Evolutionary conservation across 768 basidiomycete genomes (phyloP).

Genomic region (Termitomyces heimii): DNA sequence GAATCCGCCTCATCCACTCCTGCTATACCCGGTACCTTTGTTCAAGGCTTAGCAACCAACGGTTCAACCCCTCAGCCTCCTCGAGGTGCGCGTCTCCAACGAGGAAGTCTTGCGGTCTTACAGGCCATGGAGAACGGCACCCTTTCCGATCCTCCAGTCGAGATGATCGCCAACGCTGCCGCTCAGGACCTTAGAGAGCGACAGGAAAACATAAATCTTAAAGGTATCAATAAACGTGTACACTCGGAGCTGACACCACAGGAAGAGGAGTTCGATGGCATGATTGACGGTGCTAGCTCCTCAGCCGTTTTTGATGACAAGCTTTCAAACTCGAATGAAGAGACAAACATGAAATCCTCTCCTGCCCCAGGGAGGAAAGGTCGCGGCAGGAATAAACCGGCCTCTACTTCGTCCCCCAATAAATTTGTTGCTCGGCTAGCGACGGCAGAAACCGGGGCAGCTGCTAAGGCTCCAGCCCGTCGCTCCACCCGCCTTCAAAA

Average conservation of each 20-base stretch:
- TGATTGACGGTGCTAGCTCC: conserved; percentile 7
- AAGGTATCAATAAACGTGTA: conserved; percentile 33
- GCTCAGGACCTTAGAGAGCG: conserved; percentile 17
- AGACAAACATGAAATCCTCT: neutral
- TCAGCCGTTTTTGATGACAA: conserved; percentile 1
- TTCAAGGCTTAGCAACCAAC: conserved; percentile 2
- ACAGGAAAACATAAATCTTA: conserved; percentile 15
- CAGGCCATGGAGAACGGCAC: conserved; percentile 37
- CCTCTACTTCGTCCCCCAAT: neutral
- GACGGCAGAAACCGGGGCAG: conserved; percentile 13
- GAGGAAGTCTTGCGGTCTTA: conserved; percentile 41
- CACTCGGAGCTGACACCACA: conserved; percentile 37
- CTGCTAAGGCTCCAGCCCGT: conserved; percentile 19
- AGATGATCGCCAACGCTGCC: conserved; percentile 43
- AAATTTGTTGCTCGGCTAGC: conserved; percentile 6
- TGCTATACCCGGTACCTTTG: conserved; percentile 9
- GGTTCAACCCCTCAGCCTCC: conserved; percentile 17
- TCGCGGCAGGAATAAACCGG: conserved; percentile 13
- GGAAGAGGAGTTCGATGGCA: conserved; percentile 25
- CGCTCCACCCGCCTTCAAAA: conserved; percentile 32
- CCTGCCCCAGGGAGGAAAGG: conserved; percentile 1
- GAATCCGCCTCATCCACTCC: conserved; percentile 11
- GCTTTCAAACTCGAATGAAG: neutral
- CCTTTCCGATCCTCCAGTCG: conserved; percentile 47
- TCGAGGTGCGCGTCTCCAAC: conserved; percentile 34